Conservation (phyloP, 495 filamentous ascomycete genomes). For the Lentithecium fluviatile region DNA sequence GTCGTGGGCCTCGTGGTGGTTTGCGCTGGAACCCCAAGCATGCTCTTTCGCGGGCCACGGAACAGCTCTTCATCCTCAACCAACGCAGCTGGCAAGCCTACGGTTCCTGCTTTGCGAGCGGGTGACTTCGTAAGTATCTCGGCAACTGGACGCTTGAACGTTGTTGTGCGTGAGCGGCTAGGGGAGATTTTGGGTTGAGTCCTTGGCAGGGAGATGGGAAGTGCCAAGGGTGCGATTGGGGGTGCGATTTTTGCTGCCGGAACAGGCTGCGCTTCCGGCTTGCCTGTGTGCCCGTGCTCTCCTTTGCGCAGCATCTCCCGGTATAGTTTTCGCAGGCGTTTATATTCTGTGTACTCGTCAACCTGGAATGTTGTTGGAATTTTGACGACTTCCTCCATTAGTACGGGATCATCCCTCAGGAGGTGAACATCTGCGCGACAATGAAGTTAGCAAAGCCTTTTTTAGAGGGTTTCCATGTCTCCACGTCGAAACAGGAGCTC, state of each 20-base stretch:
- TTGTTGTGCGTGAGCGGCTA: not conserved
- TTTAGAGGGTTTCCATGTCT: too few relatives aligned
- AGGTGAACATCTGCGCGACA: conserved; percentile 30
- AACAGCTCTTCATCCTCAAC: not conserved
- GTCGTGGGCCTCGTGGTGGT: not conserved
- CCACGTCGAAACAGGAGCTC: too few relatives aligned
- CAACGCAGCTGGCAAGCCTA: not conserved
- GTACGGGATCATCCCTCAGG: conserved; percentile 28
- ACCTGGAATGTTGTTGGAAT: conserved; percentile 38
- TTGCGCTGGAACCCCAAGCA: not conserved
- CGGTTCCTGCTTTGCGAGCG: too few relatives aligned
- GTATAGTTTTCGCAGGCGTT: conserved; percentile 31
- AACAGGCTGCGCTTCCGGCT: not conserved
- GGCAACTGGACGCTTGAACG: too few relatives aligned
- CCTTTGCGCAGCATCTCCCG: not conserved
- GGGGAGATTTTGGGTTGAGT: not conserved
- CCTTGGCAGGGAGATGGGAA: not conserved
- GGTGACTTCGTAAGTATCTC: too few relatives aligned
- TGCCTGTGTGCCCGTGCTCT: not conserved
- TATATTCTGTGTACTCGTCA: conserved; percentile 46
- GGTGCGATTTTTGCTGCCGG: conserved; percentile 2
- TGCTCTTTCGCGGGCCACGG: not conserved
- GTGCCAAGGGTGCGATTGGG: not conserved
- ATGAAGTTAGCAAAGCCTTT: too few relatives aligned
- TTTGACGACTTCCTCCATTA: conserved; percentile 36